Evolutionary conservation across 768 basidiomycete species (phyloP), one percentile per base, ranked within the genome.

Genomic region (Termitomyces titanicus): DNA sequence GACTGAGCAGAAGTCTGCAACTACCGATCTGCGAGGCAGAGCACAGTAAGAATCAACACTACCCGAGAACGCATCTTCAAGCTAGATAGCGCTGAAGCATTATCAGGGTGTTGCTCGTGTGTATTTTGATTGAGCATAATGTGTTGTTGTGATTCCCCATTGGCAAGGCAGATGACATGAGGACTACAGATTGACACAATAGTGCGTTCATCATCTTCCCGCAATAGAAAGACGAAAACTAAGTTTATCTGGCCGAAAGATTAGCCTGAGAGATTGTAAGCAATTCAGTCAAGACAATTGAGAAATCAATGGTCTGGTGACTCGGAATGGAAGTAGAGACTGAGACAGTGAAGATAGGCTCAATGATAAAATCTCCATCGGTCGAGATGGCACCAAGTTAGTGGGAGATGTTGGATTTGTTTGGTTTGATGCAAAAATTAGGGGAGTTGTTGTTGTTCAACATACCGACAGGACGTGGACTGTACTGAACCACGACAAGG

Each of bases 341-440:
- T 38, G 33, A 35, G 22, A 29, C 12, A 27, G 42, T n/a, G 3
- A 29, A 29, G 29, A 29, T 29, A 9, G 29, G 9, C 5, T 29
- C 29, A 29, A 29, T 29, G 29, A 29, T 29, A 29, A 29, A 8
- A 54, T 48, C 47, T 47, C 50, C 50, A 52, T 56, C 45, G 52
- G 50, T 51, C 55, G 10, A 46, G 40, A 29, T 34, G 13, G 47
- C 35, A 27, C 35, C 43, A 24, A 38, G 8, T 22, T n/a, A 20
- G 25, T 25, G 8, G 45, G 22, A 42, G 47, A 49, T 53, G 53
- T 44, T 50, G 44, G 55, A 51, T 24, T 59, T 59, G 53, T 51
- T 59, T 59, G 53, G 54, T 31, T 29, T 59, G 58, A 59, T 59
- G 53, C 35, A 51, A 56, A 52, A 47, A 51, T 48, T 43, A 43